These are phyloP conservation scores for Erysiphe neolycopersici DNA, from an alignment of 2,329 filamentous ascomycete species.

Conservation along the genomic window DNA sequence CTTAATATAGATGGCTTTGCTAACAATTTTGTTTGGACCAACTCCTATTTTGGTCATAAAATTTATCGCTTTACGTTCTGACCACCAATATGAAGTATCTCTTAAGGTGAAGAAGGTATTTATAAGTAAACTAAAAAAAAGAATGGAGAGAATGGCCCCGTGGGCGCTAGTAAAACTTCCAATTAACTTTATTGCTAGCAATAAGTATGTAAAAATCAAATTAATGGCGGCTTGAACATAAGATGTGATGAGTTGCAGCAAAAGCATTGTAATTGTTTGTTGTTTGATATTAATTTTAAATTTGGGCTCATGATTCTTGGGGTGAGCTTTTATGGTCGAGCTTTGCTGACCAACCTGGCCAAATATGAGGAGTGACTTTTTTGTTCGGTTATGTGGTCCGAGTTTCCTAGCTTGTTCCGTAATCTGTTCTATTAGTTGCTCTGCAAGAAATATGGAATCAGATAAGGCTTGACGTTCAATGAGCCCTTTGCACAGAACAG, in stretches of 20 bases:
- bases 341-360: constrained; percentile 45
- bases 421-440: constrained; percentile 48
- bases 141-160: constrained; percentile 40
- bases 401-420: constrained; percentile 54
- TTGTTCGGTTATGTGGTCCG: constrained; percentile 46
- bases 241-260: constrained; percentile 46
- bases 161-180: constrained; percentile 48
- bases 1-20: constrained; percentile 55
- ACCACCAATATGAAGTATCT: constrained; percentile 57
- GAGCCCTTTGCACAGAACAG: constrained; percentile 29
- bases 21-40: constrained; percentile 53
- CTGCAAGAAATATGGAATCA: constrained; percentile 44
- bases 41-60: constrained; percentile 71
- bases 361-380: constrained; percentile 55
- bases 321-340: constrained; percentile 24
- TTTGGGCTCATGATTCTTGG: constrained; percentile 10
- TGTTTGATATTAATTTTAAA: constrained; percentile 22
- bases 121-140: constrained; percentile 39
- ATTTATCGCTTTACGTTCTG: constrained; percentile 48
- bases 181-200: constrained; percentile 35
- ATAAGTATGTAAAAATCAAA: constrained; percentile 50
- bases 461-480: constrained; percentile 47
- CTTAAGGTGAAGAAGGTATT: constrained; percentile 55
- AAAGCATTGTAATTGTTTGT: constrained; percentile 36
- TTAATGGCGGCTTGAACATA: constrained; percentile 49